Percentiles rank a stretch among this genome's conserved stretches.
These are phyloP conservation scores for Blattamonas nauphoetae DNA, from an alignment of 78 protist species.

Conservation along the genomic window DNA sequence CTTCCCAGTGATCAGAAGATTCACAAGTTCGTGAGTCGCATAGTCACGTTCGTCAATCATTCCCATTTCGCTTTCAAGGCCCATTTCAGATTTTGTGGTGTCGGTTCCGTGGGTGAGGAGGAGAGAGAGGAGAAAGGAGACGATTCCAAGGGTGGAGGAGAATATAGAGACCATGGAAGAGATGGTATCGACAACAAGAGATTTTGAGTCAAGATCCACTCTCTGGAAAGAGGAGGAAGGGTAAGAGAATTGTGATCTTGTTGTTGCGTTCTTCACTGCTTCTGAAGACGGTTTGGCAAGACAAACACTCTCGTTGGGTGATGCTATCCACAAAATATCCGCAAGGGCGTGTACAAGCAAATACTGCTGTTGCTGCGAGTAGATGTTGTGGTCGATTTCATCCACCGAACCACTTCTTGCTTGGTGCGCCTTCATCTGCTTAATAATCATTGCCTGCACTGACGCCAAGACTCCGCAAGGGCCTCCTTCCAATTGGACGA, in stretches of 20 bases:
- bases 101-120: background rate
- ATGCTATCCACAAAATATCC: background rate
- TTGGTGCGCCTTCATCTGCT: background rate
- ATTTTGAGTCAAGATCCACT: background rate
- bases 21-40: background rate
- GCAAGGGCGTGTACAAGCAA: background rate
- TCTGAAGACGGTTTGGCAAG: background rate
- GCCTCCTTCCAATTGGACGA: background rate
- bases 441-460: background rate
- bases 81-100: background rate
- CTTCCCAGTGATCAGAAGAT: background rate
- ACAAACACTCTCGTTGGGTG: background rate
- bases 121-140: background rate
- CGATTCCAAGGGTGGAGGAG: background rate
- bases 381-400: background rate
- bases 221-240: too few relatives aligned
- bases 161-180: background rate
- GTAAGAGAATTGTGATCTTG: too few relatives aligned
- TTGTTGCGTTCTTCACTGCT: background rate
- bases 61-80: background rate
- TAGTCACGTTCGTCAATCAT: background rate
- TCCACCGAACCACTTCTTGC: background rate
- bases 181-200: background rate
- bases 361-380: background rate
- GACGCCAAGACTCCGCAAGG: background rate